Base-by-base conservation (phyloP, 371 early-diverging fungal genomes). In the Funneliformis caledonium region DNA sequence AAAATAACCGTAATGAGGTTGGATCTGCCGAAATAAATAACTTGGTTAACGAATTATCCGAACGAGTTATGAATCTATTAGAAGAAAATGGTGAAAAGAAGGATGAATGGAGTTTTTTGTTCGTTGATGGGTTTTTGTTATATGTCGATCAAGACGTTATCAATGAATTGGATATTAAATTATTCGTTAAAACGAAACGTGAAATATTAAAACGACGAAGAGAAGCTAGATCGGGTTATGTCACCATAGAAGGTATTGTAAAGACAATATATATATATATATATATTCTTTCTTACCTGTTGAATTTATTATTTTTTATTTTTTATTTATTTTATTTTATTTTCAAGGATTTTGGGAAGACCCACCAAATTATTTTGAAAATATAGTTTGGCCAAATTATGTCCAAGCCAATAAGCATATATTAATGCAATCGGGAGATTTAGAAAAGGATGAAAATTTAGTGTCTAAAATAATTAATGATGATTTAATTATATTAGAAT, bases 41-140 rank as follows among this genome's bases (percentile, higher is more conserved):
- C 11, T 31, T 48, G 4, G 61, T 31, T 11, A n/a, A 72, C 47
- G 74, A 43, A 31, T 80, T 72, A 26, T 73, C 65, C 3, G 5
- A 26, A n/a, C 14, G 12, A 72, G 16, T 72, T 1, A n/a, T 61
- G 2, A 31, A 70, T 45, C 12, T 3, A 47, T 16, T 61, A n/a
- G n/a, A 11, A 6, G n/a, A 48, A 0, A 9, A 52, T 48, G 60
- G 43, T 43, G 19, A 70, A 70, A 14, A 70, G 33, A 31, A 48
- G 33, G 31, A 65, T 50, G 68, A 67, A 48, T 79, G 80, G 80
- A 10, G 47, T 5, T 89, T 92, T 82, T 83, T 94, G 7, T 85
- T 97, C 33, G 90, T 95, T 3, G 97, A 97, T 82, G 97, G 97
- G 33, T 95, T 97, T 79, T 86, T 97, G 79, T 88, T 96, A 48